Evolutionary conservation across 306 rosid genomes (phyloP), one percentile per base, ranked within the genome.

Genomic region (Macrotyloma uniflorum): DNA sequence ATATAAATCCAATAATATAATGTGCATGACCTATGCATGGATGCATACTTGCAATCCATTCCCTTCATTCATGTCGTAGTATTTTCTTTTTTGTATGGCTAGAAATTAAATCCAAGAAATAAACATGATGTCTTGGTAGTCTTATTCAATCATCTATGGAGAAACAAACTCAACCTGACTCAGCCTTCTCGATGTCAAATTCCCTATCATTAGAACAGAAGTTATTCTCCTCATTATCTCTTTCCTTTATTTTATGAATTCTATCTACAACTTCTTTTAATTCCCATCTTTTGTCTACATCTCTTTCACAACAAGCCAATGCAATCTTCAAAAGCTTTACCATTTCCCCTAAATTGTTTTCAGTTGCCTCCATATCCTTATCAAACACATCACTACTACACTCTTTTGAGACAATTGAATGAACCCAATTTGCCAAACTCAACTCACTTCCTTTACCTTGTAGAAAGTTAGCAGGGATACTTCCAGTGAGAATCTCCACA

Each of bases 271-370:
- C 98, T 84, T 88, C 92, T 51, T 84, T 86, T 75, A 92, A 45
- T 63, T 92, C 97, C 83, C 81, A 50, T 72, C 98, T 87, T 83
- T 85, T 89, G 16, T 92, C 95, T 26, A 88, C 87, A 61, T 95
- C 93, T 1, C 55, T 75, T 26, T 89, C 85, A 67, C 98, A 90
- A 75, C 97, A 95, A 8, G 59, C 81, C 83, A 89, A 54, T 18
- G 92, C 98, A 51, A 95, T 89, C 63, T 76, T 88, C 84, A 91
- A 74, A 9, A 92, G 92, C 91, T 86, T 90, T 9, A 33, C 18
- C 85, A 89, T 88, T 71, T 88, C 89, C 4, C 76, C 85, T 3
- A 83, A 84, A 49, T 76, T 38, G 20, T 33, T 70, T 59, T 42
- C 72, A 0, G 8, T 11, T 18, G 24, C 76, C 2, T 38, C 76